Conservation (phyloP, 139 green algal genomes). For the Chlorella sp. region DNA sequence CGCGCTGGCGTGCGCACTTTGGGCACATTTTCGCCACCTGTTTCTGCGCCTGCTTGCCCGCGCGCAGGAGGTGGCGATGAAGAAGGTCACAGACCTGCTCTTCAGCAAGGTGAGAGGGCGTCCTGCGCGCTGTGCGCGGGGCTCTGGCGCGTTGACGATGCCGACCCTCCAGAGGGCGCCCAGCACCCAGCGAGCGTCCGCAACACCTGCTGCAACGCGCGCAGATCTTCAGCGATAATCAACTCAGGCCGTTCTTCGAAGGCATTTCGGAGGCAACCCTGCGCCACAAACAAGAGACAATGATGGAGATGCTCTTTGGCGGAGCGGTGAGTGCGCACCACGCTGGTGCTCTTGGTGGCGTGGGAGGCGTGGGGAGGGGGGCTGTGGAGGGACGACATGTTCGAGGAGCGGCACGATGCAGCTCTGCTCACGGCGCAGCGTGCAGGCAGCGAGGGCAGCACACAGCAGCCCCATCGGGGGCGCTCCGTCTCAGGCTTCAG, state of each 20-base stretch:
- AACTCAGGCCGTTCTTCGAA: slow-evolving; percentile 10
- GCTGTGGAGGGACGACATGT: no score
- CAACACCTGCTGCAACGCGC: neutral
- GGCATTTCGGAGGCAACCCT: slow-evolving; percentile 1
- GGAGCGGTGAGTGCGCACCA: slow-evolving; percentile 6
- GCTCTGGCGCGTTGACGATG: no score
- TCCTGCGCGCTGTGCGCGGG: neutral
- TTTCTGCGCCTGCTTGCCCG: neutral
- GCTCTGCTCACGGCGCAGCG: no score
- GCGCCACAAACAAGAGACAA: slow-evolving; percentile 13
- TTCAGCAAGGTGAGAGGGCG: slow-evolving; percentile 8
- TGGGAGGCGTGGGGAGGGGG: no score
- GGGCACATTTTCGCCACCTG: no score
- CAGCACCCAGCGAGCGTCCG: neutral
- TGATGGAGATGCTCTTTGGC: slow-evolving; percentile 17
- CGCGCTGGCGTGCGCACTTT: no score
- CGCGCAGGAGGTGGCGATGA: slow-evolving; percentile 15
- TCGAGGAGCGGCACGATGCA: no score
- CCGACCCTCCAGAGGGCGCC: no score
- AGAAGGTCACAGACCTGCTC: slow-evolving; percentile 15
- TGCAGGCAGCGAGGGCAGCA: no score
- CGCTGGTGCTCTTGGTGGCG: no score
- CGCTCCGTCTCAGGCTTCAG: no score
- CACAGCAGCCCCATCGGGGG: no score
- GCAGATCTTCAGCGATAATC: slow-evolving; percentile 9